A percentile compares a stretch with the other conserved stretches of the same genome.
Evolutionary conservation across 2,329 filamentous ascomycete genomes (phyloP).

Genomic region (Exophiala dermatitidis): DNA sequence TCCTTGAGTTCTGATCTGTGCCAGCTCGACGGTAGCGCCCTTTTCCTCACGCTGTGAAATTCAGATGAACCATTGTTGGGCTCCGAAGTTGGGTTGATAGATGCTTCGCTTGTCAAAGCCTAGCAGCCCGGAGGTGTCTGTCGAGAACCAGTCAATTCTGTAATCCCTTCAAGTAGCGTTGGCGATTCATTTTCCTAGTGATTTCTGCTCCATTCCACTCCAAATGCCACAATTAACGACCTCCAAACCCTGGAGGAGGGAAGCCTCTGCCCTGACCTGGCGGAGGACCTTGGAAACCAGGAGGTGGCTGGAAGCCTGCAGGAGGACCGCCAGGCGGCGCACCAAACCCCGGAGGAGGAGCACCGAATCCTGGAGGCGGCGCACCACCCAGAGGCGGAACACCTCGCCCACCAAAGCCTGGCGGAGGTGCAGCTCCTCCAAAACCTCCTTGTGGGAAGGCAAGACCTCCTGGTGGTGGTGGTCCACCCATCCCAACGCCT

Average conservation of each 20-base stretch:
- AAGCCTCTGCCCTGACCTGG: constrained; percentile 49
- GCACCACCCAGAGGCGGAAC: constrained; percentile 29
- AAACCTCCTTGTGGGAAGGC: constrained; percentile 46
- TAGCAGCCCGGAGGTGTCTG: too few species aligned
- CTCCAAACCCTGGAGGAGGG: constrained; percentile 46
- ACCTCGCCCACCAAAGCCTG: constrained; percentile 46
- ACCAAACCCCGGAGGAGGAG: constrained; percentile 36
- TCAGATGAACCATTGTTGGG: too few species aligned
- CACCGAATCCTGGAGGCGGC: constrained; percentile 43
- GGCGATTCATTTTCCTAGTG: not conserved
- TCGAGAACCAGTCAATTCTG: too few species aligned
- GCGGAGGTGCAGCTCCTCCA: constrained; percentile 46
- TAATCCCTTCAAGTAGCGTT: not conserved
- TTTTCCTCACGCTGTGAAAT: too few species aligned
- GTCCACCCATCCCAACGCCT: constrained; percentile 64
- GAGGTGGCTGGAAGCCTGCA: constrained; percentile 51
- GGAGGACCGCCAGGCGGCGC: constrained; percentile 25
- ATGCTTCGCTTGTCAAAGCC: too few species aligned
- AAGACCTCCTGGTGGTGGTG: constrained; percentile 56
- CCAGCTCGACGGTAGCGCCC: too few species aligned
- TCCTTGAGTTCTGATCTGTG: too few species aligned
- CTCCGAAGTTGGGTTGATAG: too few species aligned
- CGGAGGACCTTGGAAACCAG: constrained; percentile 65
- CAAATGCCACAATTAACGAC: constrained; percentile 16
- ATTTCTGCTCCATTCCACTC: not conserved